Evolutionary conservation across 1,284 basidiomycete genomes (phyloP).

Genomic region (Cerioporus squamosus): DNA sequence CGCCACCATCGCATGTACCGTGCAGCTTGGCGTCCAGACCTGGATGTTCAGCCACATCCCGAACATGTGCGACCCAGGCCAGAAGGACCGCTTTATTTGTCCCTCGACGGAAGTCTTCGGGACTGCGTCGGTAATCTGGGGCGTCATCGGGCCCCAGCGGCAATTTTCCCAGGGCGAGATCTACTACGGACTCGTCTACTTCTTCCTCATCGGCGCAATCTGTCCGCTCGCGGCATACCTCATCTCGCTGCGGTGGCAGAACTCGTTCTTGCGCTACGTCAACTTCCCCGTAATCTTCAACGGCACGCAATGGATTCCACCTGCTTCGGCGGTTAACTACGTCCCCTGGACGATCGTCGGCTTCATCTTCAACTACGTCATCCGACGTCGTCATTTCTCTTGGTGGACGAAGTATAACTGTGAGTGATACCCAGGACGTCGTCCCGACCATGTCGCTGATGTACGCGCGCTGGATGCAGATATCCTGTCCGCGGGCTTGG

Average conservation of each 20-base stretch:
- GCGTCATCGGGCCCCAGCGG: constrained; percentile 44
- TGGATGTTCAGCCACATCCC: constrained; percentile 68
- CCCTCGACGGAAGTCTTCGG: constrained; percentile 44
- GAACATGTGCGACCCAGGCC: constrained; percentile 51
- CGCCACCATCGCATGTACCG: constrained; percentile 64
- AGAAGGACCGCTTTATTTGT: constrained; percentile 55
- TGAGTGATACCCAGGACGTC: constrained; percentile 16
- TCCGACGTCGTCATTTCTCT: constrained; percentile 43
- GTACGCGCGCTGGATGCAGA: constrained; percentile 31
- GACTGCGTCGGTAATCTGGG: constrained; percentile 39
- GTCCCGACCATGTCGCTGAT: background rate
- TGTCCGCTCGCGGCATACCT: constrained; percentile 44
- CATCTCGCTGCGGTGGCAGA: constrained; percentile 42
- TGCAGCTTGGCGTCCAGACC: constrained; percentile 67
- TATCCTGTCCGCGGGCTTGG: constrained; percentile 54
- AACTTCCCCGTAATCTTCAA: constrained; percentile 63
- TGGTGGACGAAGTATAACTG: constrained; percentile 57
- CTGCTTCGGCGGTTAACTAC: constrained; percentile 49
- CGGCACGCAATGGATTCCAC: constrained; percentile 42
- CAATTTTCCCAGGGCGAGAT: constrained; percentile 46
- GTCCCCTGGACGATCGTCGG: constrained; percentile 44
- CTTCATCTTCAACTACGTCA: constrained; percentile 50
- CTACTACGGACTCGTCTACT: constrained; percentile 45
- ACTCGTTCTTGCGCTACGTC: constrained; percentile 68
- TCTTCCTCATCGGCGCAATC: constrained; percentile 53